These are phyloP conservation scores for Coemansia biformis DNA, from an alignment of 192 early-diverging fungal species.

Conservation along the genomic window DNA sequence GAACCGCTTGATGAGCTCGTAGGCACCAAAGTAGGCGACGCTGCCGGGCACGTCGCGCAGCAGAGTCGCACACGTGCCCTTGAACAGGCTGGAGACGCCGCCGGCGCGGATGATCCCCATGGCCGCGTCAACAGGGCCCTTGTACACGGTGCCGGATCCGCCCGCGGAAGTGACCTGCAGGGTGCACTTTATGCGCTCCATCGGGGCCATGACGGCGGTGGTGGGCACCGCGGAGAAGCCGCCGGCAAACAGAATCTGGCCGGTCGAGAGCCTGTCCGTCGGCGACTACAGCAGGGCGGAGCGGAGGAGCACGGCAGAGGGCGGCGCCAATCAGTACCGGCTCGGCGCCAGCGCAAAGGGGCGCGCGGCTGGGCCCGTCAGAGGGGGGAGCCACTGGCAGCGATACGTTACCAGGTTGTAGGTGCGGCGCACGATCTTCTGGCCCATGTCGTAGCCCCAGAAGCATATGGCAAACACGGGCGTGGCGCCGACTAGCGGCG, in stretches of 20 bases:
- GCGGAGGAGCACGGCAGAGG: not conserved
- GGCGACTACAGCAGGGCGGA: constrained; percentile 25
- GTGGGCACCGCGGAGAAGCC: constrained; percentile 94
- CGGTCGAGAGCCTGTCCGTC: constrained; percentile 53
- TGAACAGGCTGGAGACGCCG: constrained; percentile 81
- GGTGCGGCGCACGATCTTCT: constrained; percentile 41
- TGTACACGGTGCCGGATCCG: constrained; percentile 59
- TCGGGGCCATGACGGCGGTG: constrained; percentile 89
- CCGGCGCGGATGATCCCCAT: constrained; percentile 78
- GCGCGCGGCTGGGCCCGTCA: too few species aligned
- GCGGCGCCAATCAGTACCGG: not conserved
- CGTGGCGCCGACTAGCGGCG: constrained; percentile 89
- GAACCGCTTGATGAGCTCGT: constrained; percentile 76
- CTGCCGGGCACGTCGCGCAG: constrained; percentile 90
- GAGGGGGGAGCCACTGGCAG: too few species aligned
- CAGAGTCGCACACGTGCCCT: constrained; percentile 91
- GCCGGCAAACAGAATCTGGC: constrained; percentile 84
- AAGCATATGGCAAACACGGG: constrained; percentile 95
- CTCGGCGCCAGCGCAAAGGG: too few species aligned
- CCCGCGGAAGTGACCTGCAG: constrained; percentile 65
- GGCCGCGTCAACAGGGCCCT: constrained; percentile 86
- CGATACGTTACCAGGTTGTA: constrained; percentile 46
- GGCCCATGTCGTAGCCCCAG: constrained; percentile 63
- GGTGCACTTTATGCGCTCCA: constrained; percentile 93
- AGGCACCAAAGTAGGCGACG: constrained; percentile 93